Evolutionary conservation across 2,329 filamentous ascomycete genomes (phyloP).

Genomic region (Penicillium hesseltinei): DNA sequence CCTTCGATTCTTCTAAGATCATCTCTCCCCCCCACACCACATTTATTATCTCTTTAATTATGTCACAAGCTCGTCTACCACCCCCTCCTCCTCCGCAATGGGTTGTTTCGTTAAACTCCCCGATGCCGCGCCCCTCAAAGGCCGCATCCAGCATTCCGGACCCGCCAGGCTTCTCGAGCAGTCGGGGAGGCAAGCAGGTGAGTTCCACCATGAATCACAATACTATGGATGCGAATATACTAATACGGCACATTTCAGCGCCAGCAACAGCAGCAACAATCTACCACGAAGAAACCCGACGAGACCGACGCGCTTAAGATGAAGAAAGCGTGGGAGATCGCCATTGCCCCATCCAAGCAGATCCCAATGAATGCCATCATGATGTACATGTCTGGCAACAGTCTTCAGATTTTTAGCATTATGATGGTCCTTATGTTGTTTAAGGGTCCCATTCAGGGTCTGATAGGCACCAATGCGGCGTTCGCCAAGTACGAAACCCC

Average conservation of each 20-base stretch:
- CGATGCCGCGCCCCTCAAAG: slow-evolving; percentile 67
- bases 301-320: slow-evolving; percentile 96
- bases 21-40: slow-evolving; percentile 4
- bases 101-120: slow-evolving; percentile 75
- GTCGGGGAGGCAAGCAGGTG: slow-evolving; percentile 50
- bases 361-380: slow-evolving; percentile 98
- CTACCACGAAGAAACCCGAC: slow-evolving; percentile 51
- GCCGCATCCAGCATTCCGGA: slow-evolving; percentile 65
- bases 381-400: slow-evolving; percentile 99
- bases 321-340: slow-evolving; percentile 98
- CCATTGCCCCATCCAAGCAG: slow-evolving; percentile 86
- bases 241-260: slow-evolving; percentile 14
- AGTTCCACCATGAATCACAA: slow-evolving; percentile 35
- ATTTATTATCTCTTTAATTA: slow-evolving; percentile 13
- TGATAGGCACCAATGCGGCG: slow-evolving; percentile 78
- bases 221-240: background rate
- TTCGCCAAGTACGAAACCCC: slow-evolving; percentile 89
- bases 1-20: slow-evolving; percentile 8
- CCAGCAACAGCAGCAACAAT: slow-evolving; percentile 36
- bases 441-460: slow-evolving; percentile 87
- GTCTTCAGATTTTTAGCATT: slow-evolving; percentile 97
- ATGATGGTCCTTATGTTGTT: slow-evolving; percentile 99
- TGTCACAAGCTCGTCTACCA: slow-evolving; percentile 24
- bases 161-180: slow-evolving; percentile 76
- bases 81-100: slow-evolving; percentile 66